phyloP scores from a whole-genome alignment of 1,284 basidiomycete genomes.

The Microbotryum violaceum region DNA sequence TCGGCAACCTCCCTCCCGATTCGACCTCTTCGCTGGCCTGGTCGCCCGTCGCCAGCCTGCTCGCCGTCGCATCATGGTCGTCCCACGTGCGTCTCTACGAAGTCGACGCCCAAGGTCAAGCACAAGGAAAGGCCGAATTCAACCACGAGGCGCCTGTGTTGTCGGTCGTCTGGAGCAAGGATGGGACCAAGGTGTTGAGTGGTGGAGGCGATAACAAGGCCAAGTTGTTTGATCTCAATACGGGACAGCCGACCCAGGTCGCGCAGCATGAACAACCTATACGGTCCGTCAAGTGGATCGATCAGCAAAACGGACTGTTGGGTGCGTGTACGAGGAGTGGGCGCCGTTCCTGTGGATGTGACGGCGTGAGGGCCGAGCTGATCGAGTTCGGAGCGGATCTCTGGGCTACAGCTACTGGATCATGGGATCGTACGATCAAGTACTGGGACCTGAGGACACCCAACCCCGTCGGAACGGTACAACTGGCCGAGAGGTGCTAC shows the following conservation, averaged over 20 bases:
- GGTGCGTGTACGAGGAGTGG: conserved; percentile 1
- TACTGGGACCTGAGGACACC: conserved; percentile 82
- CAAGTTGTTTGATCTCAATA: conserved; percentile 69
- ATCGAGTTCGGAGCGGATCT: background rate
- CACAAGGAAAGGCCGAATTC: conserved; percentile 72
- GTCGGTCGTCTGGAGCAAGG: conserved; percentile 41
- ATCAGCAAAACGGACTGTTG: conserved; percentile 48
- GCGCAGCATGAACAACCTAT: conserved; percentile 79
- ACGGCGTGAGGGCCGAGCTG: too few relatives aligned
- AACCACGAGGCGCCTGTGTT: conserved; percentile 51
- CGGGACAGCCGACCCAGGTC: conserved; percentile 55
- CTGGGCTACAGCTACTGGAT: conserved; percentile 57
- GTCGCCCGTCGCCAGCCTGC: conserved; percentile 42
- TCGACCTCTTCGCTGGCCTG: conserved; percentile 40
- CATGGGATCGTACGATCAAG: conserved; percentile 66
- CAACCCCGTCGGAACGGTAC: conserved; percentile 64
- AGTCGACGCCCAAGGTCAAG: conserved; percentile 47
- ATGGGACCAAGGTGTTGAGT: conserved; percentile 72
- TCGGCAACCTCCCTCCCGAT: conserved; percentile 46
- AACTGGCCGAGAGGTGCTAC: conserved; percentile 83
- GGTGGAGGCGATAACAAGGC: conserved; percentile 69
- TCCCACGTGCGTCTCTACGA: conserved; percentile 37
- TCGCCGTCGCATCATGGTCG: conserved; percentile 43
- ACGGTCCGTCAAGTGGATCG: conserved; percentile 66
- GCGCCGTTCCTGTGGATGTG: too few relatives aligned